Base-by-base conservation (phyloP, 2,329 filamentous ascomycete species). In the Fusarium aywerte region DNA sequence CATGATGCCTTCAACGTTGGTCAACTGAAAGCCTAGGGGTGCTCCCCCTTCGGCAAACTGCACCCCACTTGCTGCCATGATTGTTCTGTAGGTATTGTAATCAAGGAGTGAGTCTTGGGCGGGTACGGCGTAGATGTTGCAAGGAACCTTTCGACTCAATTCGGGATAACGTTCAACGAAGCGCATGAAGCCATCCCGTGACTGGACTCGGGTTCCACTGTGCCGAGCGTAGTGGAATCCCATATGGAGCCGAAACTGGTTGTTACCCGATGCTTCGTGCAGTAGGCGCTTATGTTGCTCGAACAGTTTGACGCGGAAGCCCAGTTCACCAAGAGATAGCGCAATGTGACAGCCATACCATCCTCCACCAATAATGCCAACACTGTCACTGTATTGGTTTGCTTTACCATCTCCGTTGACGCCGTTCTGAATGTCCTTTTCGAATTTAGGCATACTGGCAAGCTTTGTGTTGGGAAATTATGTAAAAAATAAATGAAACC, bases 321-420 rank as follows among this genome's bases (percentile, higher is more conserved):
- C 50, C n/a, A 54, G 23, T 5, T 20, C 7, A 16, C 40, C 39
- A 13, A 54, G 50, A 4, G 50, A 7, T 31, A 21, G 3, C 7
- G 50, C 50, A 12, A 54, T 54, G 23, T 54, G 50, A 47, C 50
- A 54, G 21, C 50, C 50, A 23, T 54, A 54, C 50, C 50, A 54
- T 18, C 50, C 50, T 9, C 50, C 40, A 31, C 50, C 50, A 4
- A 54, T 54, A 23, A 54, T 36, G 23, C 50, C 40, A 13, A 54
- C 5, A 7, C 40, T 47, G 21, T 29, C 12, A 7, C 2, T 7
- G 8, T 38, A 7, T 7, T 18, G 3, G 1, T 18, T n/a, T 16
- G 25, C 5, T 7, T 15, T 36, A 21, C 5, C 18, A 3, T 10
- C 16, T 38, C 50, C 31, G 6, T 47, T 54, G 40, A 31, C 11